Conservation (phyloP, 2,329 filamentous ascomycete genomes). For the Tolypocladium pustulatum region DNA sequence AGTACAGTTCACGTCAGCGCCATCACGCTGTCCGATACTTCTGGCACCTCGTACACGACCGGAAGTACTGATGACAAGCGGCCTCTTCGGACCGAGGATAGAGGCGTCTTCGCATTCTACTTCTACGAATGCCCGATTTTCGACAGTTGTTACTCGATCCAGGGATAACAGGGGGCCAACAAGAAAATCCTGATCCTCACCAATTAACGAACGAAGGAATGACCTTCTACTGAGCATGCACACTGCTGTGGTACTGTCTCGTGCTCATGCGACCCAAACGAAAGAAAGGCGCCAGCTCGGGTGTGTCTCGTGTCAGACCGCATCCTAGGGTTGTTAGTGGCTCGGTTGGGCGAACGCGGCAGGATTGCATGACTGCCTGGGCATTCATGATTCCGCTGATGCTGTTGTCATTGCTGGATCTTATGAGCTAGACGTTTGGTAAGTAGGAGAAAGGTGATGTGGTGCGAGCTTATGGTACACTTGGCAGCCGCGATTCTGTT, state of each 20-base stretch:
- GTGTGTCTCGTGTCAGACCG: conserved; percentile 9
- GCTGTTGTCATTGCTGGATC: background rate
- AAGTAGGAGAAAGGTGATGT: background rate
- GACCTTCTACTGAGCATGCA: background rate
- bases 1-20: background rate
- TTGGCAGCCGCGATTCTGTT: background rate
- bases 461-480: too few species aligned
- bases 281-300: conserved; percentile 7
- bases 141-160: background rate
- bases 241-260: conserved; percentile 1
- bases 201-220: background rate
- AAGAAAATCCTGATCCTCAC: background rate
- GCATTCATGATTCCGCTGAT: background rate
- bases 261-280: background rate
- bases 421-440: too few species aligned
- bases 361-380: background rate
- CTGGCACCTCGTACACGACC: background rate
- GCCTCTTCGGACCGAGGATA: background rate
- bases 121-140: background rate
- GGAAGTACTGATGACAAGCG: background rate
- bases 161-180: background rate
- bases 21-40: background rate
- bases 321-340: conserved; percentile 5
- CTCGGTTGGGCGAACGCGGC: conserved; percentile 1
- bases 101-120: background rate